Conservation (phyloP, 352 stramenopile species). For the Phytopythium litorale region DNA sequence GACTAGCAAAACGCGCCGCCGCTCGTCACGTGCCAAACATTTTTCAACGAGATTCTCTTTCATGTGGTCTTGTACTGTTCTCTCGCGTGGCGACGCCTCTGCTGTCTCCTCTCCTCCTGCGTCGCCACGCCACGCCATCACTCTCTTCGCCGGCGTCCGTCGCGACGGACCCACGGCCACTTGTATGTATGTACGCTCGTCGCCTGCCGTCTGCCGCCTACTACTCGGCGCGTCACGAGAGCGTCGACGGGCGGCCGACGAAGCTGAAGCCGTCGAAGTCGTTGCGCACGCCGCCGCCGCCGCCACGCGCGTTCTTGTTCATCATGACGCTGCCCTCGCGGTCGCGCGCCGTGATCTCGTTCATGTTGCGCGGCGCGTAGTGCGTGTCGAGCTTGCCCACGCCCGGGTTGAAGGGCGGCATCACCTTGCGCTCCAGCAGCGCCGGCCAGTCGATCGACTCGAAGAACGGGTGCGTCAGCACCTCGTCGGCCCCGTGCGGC, state of each 20-base stretch:
- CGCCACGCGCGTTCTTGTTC: conserved; percentile 21
- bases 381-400: conserved; percentile 86
- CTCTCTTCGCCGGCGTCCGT: not conserved
- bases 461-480: conserved; percentile 92
- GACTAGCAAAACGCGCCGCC: not conserved
- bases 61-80: not conserved
- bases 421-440: conserved; percentile 75
- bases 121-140: not conserved
- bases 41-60: not conserved
- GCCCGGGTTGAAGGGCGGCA: conserved; percentile 86
- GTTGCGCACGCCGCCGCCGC: conserved; percentile 40
- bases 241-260: conserved; percentile 77
- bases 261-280: conserved; percentile 91
- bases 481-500: conserved; percentile 81
- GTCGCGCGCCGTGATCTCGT: conserved; percentile 86
- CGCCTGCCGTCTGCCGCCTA: not conserved
- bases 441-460: conserved; percentile 89
- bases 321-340: conserved; percentile 76
- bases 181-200: conserved; percentile 3
- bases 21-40: not conserved
- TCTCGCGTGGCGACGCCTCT: not conserved
- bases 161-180: not conserved
- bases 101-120: not conserved
- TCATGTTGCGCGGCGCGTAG: conserved; percentile 83
- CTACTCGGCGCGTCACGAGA: conserved; percentile 28